Base-by-base conservation (phyloP, 2,329 filamentous ascomycete species). In the Emergomyces orientalis region DNA sequence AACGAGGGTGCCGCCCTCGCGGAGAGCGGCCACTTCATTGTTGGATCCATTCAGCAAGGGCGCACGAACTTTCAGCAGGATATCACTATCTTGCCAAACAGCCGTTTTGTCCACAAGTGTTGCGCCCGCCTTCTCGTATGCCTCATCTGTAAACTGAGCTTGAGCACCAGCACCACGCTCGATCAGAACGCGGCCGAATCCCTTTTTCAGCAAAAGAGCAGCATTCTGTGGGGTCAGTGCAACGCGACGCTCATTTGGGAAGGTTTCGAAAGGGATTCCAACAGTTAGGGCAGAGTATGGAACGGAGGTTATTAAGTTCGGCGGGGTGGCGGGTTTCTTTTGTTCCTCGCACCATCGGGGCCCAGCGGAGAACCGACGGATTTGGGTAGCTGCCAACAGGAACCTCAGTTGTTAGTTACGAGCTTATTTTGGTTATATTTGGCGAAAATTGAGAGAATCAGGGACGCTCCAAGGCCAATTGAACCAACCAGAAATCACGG, bases 141-240 rank as follows among this genome's bases (percentile, higher is more conserved):
- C 89, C 47, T 86, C 81, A 66, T 95, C 90, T 2, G 83, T 83
- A 69, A 95, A 91, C 64, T 91, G 88, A 51, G 91, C 90, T 66
- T 85, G 82, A 57, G 82, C 79, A 11, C 91, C 91, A n/a, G 91
- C 91, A 45, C 89, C 89, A 25, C 86, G 84, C 77, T 96, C 89
- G 45, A 96, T 83, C 2, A 96, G 77, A 30, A 96, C 84, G 65
- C 86, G 85, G 41, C 81, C 82, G 73, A 91, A 94, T 41, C 91
- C 91, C 74, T 95, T 96, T 74, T 95, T 95, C 66, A 92, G 84
- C 1, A 96, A 78, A 0, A 95, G 78, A 1, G 87, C 83, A 19
- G 91, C 89, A 77, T 96, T 96, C 66, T 89, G 85, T 1, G 91
- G 91, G 0, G 90, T 93, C 62, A 96, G 82, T 37, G 91, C 90